Percentiles rank a stretch among this genome's conserved stretches.
phyloP scores from a whole-genome alignment of 306 rosid genomes.

The Dryas drummondii region DNA sequence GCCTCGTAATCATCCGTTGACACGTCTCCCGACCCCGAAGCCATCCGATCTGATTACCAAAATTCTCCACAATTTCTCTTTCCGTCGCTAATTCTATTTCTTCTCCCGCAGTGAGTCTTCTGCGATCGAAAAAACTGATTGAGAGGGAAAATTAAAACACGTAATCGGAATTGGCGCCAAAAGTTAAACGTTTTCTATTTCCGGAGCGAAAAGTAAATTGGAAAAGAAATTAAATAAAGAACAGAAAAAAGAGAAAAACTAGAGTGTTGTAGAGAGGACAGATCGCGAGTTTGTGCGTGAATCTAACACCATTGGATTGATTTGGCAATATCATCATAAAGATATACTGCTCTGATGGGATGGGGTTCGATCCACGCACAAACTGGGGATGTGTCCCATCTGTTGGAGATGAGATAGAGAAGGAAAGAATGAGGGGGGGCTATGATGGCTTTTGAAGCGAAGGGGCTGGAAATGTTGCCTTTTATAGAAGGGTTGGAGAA shows the following conservation, averaged over 20 bases:
- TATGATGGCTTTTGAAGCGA: background rate
- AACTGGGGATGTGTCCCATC: slow-evolving; percentile 34
- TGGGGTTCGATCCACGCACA: slow-evolving; percentile 30
- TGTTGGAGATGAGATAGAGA: too few species aligned
- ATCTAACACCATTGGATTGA: slow-evolving; percentile 27
- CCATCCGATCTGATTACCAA: slow-evolving; percentile 30
- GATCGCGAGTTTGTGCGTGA: slow-evolving; percentile 42
- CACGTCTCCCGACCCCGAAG: slow-evolving; percentile 44
- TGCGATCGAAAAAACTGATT: background rate
- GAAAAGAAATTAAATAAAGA: background rate
- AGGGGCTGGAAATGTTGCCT: background rate
- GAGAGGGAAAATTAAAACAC: background rate
- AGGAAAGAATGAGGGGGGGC: background rate
- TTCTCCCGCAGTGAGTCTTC: background rate
- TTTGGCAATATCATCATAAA: background rate
- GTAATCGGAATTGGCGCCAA: slow-evolving; percentile 26
- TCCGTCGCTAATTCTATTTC: background rate
- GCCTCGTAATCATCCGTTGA: slow-evolving; percentile 43
- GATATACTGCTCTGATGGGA: slow-evolving; percentile 5
- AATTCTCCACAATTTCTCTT: background rate
- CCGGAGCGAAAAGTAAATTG: background rate
- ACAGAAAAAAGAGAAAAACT: too few species aligned
- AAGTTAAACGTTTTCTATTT: background rate
- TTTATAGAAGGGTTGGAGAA: background rate
- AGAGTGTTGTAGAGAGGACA: slow-evolving; percentile 22